Conservation (phyloP, 202 grass and related monocot species). For the Saccharum hybrid region DNA sequence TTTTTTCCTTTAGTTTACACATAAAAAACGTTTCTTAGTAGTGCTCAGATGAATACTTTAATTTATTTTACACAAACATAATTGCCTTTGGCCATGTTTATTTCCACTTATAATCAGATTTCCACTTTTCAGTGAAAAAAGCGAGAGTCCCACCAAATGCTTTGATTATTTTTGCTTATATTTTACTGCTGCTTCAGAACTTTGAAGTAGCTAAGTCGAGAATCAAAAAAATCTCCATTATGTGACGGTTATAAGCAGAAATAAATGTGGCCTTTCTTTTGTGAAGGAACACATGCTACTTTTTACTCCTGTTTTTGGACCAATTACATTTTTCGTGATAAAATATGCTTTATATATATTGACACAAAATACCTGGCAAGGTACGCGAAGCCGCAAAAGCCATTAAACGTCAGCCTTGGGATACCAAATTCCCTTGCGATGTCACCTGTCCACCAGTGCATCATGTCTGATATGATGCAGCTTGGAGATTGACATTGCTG, state of each 20-base stretch:
- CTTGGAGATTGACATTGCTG: constrained; percentile 31
- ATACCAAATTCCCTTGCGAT: constrained; percentile 56
- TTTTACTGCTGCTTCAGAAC: background rate
- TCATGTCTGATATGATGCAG: constrained; percentile 68
- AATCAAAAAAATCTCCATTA: background rate
- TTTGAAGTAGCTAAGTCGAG: background rate
- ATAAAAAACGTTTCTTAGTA: background rate
- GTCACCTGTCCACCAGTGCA: constrained; percentile 54
- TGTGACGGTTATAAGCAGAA: too few species aligned
- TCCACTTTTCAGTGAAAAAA: background rate
- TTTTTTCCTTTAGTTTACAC: background rate
- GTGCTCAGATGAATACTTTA: background rate
- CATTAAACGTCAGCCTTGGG: constrained; percentile 62
- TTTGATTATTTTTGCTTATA: background rate
- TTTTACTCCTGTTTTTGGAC: background rate
- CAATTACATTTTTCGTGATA: background rate
- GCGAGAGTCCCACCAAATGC: background rate
- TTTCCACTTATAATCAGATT: background rate
- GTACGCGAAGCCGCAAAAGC: constrained; percentile 49
- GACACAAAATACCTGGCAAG: constrained; percentile 43
- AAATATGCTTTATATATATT: constrained; percentile 10
- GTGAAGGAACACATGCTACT: background rate
- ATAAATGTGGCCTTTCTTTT: background rate
- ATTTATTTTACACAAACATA: background rate
- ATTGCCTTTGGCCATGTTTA: too few species aligned